Evolutionary conservation across 331 rosid species (phyloP).

Genomic region (Cydonia oblonga): DNA sequence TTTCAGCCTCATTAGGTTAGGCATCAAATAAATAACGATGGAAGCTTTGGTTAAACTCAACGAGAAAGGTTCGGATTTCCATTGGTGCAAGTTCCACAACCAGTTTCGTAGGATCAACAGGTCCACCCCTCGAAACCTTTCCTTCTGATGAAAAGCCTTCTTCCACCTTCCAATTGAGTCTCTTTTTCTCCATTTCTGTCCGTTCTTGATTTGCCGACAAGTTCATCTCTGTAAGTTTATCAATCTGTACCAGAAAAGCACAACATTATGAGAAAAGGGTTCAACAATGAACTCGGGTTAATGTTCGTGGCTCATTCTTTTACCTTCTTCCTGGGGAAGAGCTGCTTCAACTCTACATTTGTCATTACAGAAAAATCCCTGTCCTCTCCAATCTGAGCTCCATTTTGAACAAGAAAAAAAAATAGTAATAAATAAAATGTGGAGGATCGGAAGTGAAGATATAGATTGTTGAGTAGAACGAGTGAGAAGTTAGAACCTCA

Average conservation of each 20-base stretch:
- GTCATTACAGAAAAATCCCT: constrained; percentile 45
- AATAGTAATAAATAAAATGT: background rate
- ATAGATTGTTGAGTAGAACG: background rate
- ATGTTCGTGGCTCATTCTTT: constrained; percentile 11
- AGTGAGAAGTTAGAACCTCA: constrained; percentile 21
- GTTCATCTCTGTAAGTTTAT: constrained; percentile 59
- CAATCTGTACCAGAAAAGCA: constrained; percentile 35
- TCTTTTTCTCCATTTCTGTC: constrained; percentile 68
- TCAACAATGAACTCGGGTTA: background rate
- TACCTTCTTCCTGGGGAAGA: constrained; percentile 77
- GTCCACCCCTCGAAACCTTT: constrained; percentile 56
- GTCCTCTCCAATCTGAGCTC: constrained; percentile 71
- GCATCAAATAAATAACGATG: constrained; percentile 21
- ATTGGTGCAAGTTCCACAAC: constrained; percentile 38
- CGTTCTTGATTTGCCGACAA: constrained; percentile 88
- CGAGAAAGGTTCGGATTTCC: constrained; percentile 49
- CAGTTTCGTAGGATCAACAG: constrained; percentile 32
- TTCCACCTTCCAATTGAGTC: constrained; percentile 48
- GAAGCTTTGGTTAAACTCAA: constrained; percentile 12
- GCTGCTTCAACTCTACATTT: constrained; percentile 70
- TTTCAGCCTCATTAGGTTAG: background rate
- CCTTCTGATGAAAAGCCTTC: constrained; percentile 30
- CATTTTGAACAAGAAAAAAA: constrained; percentile 3
- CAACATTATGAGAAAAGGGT: background rate
- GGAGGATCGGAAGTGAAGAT: background rate